Base-by-base conservation (phyloP, 352 stramenopile genomes). In the Globisporangium polare region DNA sequence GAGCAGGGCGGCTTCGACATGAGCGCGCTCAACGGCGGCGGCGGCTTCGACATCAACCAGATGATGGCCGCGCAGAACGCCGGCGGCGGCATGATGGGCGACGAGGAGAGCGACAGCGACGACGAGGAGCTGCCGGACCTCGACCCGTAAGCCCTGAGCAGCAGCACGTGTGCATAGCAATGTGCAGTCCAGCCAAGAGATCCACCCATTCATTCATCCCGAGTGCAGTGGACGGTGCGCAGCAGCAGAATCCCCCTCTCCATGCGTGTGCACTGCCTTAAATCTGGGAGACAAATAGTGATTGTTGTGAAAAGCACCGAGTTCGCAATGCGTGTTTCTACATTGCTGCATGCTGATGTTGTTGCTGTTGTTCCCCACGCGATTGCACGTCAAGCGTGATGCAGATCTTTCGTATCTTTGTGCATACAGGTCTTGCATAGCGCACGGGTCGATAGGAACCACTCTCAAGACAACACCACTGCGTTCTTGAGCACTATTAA, bases 1-100 rank as follows among this genome's bases (percentile, higher is more conserved):
- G 93, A 96, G 57, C 75, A 90, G 63, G 72, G 66, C 24, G 83
- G 85, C 66, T 94, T 96, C 62, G 87, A 96, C 68, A 89, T 94
- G 78, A 93, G 79, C 64, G 88, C 87, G 65, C 81, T 94, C 50
- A 89, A 79, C 66, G 87, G 85, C 63, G 87, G 79, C 51, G 88
- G 81, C 46, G 94, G 93, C 67, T 98, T 98, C 68, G 95, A 98
- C 75, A 98, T 96, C 67, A 96, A 95, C 70, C 87, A 96, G 65
- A 92, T 98, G 77, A 96, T 97, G 81, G 89, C 89, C 39, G 84
- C 87, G 60, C 83, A 94, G 73, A 90, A 91, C 59, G 82, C 78
- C 41, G 41, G 41, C 18, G 74, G 75, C 39, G 74, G 75, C 35
- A 85, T 95, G 73, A 90, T 92, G 78, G 77, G 41, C 5, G 41